Percentiles rank a stretch among this genome's conserved stretches.
Conservation (phyloP, 345 rosid species). For the Rhizophora apiculata region DNA sequence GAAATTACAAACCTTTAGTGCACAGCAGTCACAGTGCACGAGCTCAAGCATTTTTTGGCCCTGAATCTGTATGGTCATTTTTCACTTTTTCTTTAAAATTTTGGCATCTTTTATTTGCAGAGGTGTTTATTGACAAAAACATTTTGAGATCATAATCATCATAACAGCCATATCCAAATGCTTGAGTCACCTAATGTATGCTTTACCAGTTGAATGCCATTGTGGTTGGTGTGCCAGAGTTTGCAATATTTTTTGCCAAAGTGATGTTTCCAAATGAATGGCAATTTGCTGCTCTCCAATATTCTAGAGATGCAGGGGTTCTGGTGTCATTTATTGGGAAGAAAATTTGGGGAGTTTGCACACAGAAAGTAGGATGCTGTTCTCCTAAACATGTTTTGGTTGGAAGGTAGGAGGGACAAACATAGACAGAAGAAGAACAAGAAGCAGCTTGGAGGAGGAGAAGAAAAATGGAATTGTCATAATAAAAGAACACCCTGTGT, state of each 20-base stretch:
- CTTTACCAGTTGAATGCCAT: too few species aligned
- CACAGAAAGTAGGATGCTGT: too few species aligned
- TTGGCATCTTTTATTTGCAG: too few species aligned
- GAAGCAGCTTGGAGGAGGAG: neutral
- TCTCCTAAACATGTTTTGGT: neutral
- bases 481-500: too few species aligned
- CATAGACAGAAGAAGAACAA: neutral
- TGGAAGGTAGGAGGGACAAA: neutral
- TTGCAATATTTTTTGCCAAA: too few species aligned
- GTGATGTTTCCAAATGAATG: too few species aligned
- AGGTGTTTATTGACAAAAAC: too few species aligned
- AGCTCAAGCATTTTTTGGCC: conserved; percentile 48
- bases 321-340: neutral
- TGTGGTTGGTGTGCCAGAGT: too few species aligned
- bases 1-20: conserved; percentile 52
- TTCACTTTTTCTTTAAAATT: neutral
- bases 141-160: too few species aligned
- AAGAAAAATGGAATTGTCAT: too few species aligned
- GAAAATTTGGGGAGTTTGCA: neutral
- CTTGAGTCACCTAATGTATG: too few species aligned
- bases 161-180: too few species aligned
- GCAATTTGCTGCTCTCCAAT: neutral
- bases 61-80: conserved; percentile 53
- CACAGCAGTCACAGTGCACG: conserved; percentile 29
- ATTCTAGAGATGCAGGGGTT: neutral